Percentiles rank a stretch among this genome's conserved stretches.
Evolutionary conservation across 768 basidiomycete genomes (phyloP).

Genomic region (Xanthoconium stramineum): DNA sequence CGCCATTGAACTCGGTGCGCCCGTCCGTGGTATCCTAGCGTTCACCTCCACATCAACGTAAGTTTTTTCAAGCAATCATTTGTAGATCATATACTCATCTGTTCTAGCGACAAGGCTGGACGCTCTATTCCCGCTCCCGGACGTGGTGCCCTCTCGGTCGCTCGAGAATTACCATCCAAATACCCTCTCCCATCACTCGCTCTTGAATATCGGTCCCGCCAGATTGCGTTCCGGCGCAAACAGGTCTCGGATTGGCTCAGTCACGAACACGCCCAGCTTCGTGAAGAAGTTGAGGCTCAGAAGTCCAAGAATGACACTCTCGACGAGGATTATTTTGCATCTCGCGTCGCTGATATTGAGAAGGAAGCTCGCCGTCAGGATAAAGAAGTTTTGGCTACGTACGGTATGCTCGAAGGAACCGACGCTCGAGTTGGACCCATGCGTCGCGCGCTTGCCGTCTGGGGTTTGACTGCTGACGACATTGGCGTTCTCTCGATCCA

Average conservation of each 20-base stretch:
- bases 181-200: slow-evolving; percentile 79
- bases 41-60: slow-evolving; percentile 97
- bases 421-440: slow-evolving; percentile 88
- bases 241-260: slow-evolving; percentile 95
- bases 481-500: slow-evolving; percentile 89
- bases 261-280: slow-evolving; percentile 83
- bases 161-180: slow-evolving; percentile 78
- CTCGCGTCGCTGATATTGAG: slow-evolving; percentile 81
- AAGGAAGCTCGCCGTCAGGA: slow-evolving; percentile 90
- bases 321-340: slow-evolving; percentile 68
- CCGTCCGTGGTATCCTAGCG: slow-evolving; percentile 89
- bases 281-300: slow-evolving; percentile 67
- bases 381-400: slow-evolving; percentile 87
- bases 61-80: slow-evolving; percentile 29
- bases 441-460: slow-evolving; percentile 93
- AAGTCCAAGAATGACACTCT: slow-evolving; percentile 49
- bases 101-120: slow-evolving; percentile 89
- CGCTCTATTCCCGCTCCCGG: slow-evolving; percentile 98
- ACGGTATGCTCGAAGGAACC: slow-evolving; percentile 90
- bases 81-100: slow-evolving; percentile 2
- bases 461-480: slow-evolving; percentile 92
- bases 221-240: slow-evolving; percentile 90
- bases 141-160: slow-evolving; percentile 85
- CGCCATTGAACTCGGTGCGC: slow-evolving; percentile 89
- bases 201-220: slow-evolving; percentile 85